Conservation (phyloP, 1,284 basidiomycete genomes). For the Paramarasmius palmivorus region DNA sequence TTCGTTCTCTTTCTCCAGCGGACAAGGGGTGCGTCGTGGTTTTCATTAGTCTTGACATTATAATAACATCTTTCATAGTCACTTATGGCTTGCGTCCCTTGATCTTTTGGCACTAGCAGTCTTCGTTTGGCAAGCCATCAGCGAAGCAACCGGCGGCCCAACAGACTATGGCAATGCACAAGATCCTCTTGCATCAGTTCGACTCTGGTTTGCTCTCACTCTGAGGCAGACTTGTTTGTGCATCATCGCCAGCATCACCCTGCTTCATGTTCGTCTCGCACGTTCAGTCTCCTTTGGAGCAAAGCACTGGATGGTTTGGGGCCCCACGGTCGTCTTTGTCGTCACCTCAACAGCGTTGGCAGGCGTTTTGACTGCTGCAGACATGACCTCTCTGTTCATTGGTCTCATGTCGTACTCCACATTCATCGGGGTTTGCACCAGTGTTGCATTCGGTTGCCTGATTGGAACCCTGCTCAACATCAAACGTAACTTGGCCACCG, state of each 20-base stretch:
- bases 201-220: conserved; percentile 65
- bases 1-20: conserved; percentile 59
- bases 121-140: conserved; percentile 65
- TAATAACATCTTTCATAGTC: conserved; percentile 27
- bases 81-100: conserved; percentile 67
- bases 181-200: conserved; percentile 50
- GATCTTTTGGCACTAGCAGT: conserved; percentile 59
- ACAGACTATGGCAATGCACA: conserved; percentile 41
- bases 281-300: conserved; percentile 64
- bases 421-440: conserved; percentile 52
- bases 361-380: conserved; percentile 55
- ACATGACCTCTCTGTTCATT: conserved; percentile 54
- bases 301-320: conserved; percentile 71
- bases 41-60: background rate
- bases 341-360: conserved; percentile 57
- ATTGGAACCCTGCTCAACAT: conserved; percentile 60
- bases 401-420: conserved; percentile 59
- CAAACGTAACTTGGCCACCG: conserved; percentile 56
- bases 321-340: conserved; percentile 54
- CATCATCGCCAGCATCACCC: conserved; percentile 56
- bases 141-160: conserved; percentile 48
- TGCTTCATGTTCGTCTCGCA: conserved; percentile 68
- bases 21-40: conserved; percentile 45
- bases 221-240: conserved; percentile 66
- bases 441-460: conserved; percentile 52